phyloP scores from a whole-genome alignment of 305 asterid genomes.

The Galium porrigens region DNA sequence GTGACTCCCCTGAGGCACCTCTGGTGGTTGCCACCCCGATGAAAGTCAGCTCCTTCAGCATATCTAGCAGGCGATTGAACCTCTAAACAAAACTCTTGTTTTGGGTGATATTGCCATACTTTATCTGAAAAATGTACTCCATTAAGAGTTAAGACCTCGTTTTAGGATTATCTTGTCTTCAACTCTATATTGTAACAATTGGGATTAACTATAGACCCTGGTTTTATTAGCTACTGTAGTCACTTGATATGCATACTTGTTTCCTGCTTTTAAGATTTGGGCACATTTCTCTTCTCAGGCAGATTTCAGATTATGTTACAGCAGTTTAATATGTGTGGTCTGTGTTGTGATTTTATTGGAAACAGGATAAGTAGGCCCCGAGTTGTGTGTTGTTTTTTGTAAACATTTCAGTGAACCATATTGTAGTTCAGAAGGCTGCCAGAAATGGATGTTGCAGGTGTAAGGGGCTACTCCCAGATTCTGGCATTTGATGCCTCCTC shows the following conservation, averaged over 20 bases:
- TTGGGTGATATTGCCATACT: constrained; percentile 9
- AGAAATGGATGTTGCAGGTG: constrained; percentile 39
- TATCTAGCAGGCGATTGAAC: constrained; percentile 52
- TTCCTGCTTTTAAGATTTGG: not conserved
- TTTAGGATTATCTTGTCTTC: not conserved
- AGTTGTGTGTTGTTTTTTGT: constrained; percentile 9
- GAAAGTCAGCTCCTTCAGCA: constrained; percentile 95
- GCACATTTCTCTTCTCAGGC: not conserved
- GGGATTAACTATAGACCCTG: not conserved
- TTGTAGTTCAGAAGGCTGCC: not conserved
- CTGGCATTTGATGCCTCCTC: constrained; percentile 30
- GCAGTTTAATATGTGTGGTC: not conserved
- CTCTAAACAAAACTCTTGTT: constrained; percentile 30
- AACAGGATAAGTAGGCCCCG: constrained; percentile 18
- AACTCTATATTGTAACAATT: not conserved
- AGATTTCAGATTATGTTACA: not conserved
- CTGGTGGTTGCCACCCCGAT: constrained; percentile 81
- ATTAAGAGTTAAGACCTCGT: too few species aligned
- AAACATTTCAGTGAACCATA: not conserved
- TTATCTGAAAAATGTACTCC: not conserved
- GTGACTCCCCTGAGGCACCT: constrained; percentile 92
- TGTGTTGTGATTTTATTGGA: not conserved
- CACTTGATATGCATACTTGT: not conserved
- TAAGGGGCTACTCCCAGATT: constrained; percentile 35
- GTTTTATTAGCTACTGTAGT: not conserved